phyloP scores from a whole-genome alignment of 768 basidiomycete species.

The Hypholoma fasciculare region DNA sequence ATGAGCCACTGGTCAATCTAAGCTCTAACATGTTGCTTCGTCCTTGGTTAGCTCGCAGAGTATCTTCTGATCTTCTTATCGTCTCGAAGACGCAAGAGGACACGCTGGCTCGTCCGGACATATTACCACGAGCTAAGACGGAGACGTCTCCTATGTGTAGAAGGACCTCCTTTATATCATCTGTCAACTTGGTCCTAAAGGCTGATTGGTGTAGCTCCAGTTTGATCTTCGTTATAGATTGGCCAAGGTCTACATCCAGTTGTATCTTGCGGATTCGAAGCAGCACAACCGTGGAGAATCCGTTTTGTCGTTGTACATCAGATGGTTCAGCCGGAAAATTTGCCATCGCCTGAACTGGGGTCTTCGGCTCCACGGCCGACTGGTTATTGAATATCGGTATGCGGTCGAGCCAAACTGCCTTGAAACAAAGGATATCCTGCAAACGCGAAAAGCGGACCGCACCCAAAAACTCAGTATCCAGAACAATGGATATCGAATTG shows the following conservation, averaged over 20 bases:
- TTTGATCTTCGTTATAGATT: slow-evolving; percentile 74
- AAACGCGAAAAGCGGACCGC: slow-evolving; percentile 81
- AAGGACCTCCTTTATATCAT: slow-evolving; percentile 60
- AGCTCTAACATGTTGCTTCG: slow-evolving; percentile 67
- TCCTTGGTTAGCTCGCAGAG: slow-evolving; percentile 27
- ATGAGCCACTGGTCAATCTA: slow-evolving; percentile 69
- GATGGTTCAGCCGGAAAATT: neutral
- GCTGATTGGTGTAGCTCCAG: slow-evolving; percentile 65
- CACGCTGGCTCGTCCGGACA: slow-evolving; percentile 68
- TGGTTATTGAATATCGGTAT: slow-evolving; percentile 71
- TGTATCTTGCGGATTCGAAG: slow-evolving; percentile 72
- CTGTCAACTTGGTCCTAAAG: slow-evolving; percentile 67
- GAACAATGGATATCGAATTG: slow-evolving; percentile 66
- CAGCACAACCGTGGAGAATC: slow-evolving; percentile 62
- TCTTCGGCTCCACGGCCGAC: slow-evolving; percentile 24
- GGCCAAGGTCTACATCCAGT: slow-evolving; percentile 81
- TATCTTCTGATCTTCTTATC: slow-evolving; percentile 52
- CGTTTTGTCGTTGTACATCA: slow-evolving; percentile 25
- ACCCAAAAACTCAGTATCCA: slow-evolving; percentile 86
- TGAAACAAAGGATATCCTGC: slow-evolving; percentile 93
- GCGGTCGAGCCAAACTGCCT: slow-evolving; percentile 91
- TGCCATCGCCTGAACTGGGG: slow-evolving; percentile 1
- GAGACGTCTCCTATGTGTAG: slow-evolving; percentile 63
- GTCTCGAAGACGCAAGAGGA: slow-evolving; percentile 79
- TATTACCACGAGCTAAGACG: slow-evolving; percentile 69